phyloP scores from a whole-genome alignment of 2,329 filamentous ascomycete genomes.

The Aspergillus sp. region DNA sequence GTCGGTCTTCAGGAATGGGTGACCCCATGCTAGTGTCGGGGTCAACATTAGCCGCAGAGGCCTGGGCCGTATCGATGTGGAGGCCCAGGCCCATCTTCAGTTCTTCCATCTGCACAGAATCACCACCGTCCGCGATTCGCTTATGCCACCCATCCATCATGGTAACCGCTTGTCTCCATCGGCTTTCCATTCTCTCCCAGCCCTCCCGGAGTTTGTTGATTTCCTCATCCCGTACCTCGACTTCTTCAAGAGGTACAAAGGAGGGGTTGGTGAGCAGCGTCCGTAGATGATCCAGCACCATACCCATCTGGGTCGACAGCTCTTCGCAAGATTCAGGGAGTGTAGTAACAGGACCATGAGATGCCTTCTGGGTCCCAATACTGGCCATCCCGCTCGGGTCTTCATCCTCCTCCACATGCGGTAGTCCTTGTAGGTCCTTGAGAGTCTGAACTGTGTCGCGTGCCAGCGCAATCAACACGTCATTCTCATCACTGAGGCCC shows the following conservation, averaged over 20 bases:
- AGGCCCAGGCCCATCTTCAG: constrained; percentile 37
- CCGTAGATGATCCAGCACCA: constrained; percentile 70
- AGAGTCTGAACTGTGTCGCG: constrained; percentile 63
- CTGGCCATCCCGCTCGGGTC: constrained; percentile 21
- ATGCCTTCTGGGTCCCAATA: constrained; percentile 14
- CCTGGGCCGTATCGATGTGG: constrained; percentile 20
- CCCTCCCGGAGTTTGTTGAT: constrained; percentile 74
- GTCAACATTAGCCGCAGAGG: constrained; percentile 11
- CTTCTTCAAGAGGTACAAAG: constrained; percentile 91
- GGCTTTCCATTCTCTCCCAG: constrained; percentile 86
- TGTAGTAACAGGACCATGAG: constrained; percentile 29
- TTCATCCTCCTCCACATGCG: constrained; percentile 17
- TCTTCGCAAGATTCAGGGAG: constrained; percentile 57
- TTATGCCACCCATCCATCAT: constrained; percentile 91
- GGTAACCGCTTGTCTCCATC: constrained; percentile 81
- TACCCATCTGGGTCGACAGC: constrained; percentile 64
- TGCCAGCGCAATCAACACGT: constrained; percentile 65
- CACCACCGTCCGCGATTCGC: constrained; percentile 52
- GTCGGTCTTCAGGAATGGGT: constrained; percentile 25
- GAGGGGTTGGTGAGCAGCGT: constrained; percentile 87
- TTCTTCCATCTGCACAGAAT: constrained; percentile 36
- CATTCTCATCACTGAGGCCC: constrained; percentile 84
- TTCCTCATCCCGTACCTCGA: constrained; percentile 84
- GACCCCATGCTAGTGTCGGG: constrained; percentile 18
- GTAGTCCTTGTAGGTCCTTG: constrained; percentile 50